Conservation (phyloP, 768 basidiomycete species). For the Pleurotus tuoliensis region DNA sequence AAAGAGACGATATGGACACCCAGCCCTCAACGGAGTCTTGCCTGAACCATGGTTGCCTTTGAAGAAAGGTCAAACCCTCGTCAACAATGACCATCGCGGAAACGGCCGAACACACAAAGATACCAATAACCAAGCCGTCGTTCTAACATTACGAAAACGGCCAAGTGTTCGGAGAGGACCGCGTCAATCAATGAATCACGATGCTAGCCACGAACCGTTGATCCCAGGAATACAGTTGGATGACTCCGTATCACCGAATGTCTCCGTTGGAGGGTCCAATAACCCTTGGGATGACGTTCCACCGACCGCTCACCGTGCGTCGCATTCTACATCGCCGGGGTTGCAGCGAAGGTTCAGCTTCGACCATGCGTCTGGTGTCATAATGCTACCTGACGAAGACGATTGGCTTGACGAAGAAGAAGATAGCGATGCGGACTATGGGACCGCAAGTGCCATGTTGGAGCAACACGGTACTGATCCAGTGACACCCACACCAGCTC, state of each 20-base stretch:
- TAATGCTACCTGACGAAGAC: slow-evolving; percentile 76
- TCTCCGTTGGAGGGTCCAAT: neutral
- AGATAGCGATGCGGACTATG: slow-evolving; percentile 43
- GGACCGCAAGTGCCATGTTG: slow-evolving; percentile 24
- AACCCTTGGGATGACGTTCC: slow-evolving; percentile 66
- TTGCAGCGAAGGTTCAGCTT: slow-evolving; percentile 71
- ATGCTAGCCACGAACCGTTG: slow-evolving; percentile 14
- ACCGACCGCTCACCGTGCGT: slow-evolving; percentile 20
- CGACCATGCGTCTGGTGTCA: slow-evolving; percentile 84
- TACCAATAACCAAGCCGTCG: slow-evolving; percentile 57
- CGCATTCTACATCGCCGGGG: slow-evolving; percentile 20
- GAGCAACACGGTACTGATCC: slow-evolving; percentile 12
- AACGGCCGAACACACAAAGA: slow-evolving; percentile 36
- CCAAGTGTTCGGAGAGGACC: slow-evolving; percentile 44
- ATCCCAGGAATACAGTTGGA: neutral
- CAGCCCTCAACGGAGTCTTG: slow-evolving; percentile 88
- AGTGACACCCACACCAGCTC: neutral
- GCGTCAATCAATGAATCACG: slow-evolving; percentile 10
- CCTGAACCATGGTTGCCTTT: slow-evolving; percentile 94
- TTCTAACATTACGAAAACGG: slow-evolving; percentile 76
- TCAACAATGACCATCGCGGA: slow-evolving; percentile 47
- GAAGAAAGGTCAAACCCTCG: slow-evolving; percentile 75
- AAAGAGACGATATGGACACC: slow-evolving; percentile 91
- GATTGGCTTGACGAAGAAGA: slow-evolving; percentile 58
- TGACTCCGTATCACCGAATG: neutral